phyloP scores from a whole-genome alignment of 192 early-diverging fungal genomes.

The Umbelopsis ramanniana region DNA sequence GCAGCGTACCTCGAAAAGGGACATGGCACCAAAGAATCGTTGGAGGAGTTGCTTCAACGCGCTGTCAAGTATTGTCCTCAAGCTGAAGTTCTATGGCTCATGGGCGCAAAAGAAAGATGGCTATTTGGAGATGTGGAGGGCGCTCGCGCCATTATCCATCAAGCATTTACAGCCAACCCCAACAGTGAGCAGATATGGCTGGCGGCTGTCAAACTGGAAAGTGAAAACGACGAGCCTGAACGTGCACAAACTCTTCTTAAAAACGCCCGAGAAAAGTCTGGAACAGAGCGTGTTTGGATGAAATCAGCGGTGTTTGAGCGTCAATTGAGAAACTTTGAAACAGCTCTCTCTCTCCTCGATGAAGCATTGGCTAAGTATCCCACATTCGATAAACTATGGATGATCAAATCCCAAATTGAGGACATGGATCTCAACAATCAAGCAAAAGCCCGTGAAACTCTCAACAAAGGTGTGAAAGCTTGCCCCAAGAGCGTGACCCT shows the following conservation, averaged over 20 bases:
- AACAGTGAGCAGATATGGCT: slow-evolving; percentile 93
- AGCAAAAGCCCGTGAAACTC: slow-evolving; percentile 71
- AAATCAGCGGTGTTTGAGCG: slow-evolving; percentile 89
- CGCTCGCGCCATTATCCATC: slow-evolving; percentile 82
- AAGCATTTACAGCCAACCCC: slow-evolving; percentile 90
- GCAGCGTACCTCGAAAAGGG: slow-evolving; percentile 88
- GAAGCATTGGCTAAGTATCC: slow-evolving; percentile 74
- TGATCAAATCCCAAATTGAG: slow-evolving; percentile 87
- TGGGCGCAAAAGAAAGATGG: slow-evolving; percentile 97
- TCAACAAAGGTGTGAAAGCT: slow-evolving; percentile 71
- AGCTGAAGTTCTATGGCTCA: slow-evolving; percentile 94
- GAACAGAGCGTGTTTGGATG: slow-evolving; percentile 93
- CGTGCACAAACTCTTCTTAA: slow-evolving; percentile 78
- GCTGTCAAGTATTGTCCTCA: slow-evolving; percentile 91
- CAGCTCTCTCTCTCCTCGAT: slow-evolving; percentile 70
- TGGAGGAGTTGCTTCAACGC: slow-evolving; percentile 81
- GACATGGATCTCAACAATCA: slow-evolving; percentile 59
- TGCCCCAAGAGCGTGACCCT: slow-evolving; percentile 77
- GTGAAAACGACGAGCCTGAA: slow-evolving; percentile 79
- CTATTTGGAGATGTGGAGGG: slow-evolving; percentile 76
- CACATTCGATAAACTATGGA: slow-evolving; percentile 88
- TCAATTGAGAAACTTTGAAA: slow-evolving; percentile 64
- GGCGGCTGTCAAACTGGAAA: slow-evolving; percentile 95
- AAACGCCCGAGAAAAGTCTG: slow-evolving; percentile 74
- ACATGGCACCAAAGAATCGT: slow-evolving; percentile 74